These are phyloP conservation scores for Brassica hybrid DNA, from an alignment of 441 rosid genomes.

Conservation along the genomic window DNA sequence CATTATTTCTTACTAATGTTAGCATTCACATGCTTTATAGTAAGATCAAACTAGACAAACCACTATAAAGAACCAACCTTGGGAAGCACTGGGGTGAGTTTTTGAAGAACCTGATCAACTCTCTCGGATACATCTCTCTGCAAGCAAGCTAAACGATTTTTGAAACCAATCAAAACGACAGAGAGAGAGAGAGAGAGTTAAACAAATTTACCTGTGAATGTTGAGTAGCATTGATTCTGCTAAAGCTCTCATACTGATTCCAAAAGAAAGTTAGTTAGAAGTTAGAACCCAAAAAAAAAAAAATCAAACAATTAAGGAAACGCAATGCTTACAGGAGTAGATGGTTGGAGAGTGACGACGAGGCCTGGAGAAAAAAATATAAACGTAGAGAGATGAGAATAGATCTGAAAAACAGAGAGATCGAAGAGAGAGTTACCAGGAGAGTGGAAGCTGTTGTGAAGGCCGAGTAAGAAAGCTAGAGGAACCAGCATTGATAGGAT, in stretches of 20 bases:
- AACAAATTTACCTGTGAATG: conserved; percentile 42
- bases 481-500: conserved; percentile 96
- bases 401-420: conserved; percentile 43
- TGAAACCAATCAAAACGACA: background rate
- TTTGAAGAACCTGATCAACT: conserved; percentile 50
- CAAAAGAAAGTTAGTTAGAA: too few relatives aligned
- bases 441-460: conserved; percentile 84
- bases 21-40: too few relatives aligned
- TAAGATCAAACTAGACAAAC: too few relatives aligned
- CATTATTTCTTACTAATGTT: too few relatives aligned
- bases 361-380: conserved; percentile 49
- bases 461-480: conserved; percentile 87
- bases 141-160: too few relatives aligned
- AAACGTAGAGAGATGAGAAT: background rate
- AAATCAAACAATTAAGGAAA: too few relatives aligned
- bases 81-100: conserved; percentile 56
- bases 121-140: conserved; percentile 58
- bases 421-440: conserved; percentile 44
- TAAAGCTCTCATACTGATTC: conserved; percentile 46
- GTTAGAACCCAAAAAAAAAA: too few relatives aligned
- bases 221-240: conserved; percentile 31
- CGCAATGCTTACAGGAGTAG: conserved; percentile 58
- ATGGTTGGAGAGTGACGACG: conserved; percentile 49
- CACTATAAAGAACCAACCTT: conserved; percentile 50
- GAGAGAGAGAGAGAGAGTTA: conserved; percentile 2